Evolutionary conservation across 2,329 filamentous ascomycete genomes (phyloP).

Genomic region (Monilinia laxa): DNA sequence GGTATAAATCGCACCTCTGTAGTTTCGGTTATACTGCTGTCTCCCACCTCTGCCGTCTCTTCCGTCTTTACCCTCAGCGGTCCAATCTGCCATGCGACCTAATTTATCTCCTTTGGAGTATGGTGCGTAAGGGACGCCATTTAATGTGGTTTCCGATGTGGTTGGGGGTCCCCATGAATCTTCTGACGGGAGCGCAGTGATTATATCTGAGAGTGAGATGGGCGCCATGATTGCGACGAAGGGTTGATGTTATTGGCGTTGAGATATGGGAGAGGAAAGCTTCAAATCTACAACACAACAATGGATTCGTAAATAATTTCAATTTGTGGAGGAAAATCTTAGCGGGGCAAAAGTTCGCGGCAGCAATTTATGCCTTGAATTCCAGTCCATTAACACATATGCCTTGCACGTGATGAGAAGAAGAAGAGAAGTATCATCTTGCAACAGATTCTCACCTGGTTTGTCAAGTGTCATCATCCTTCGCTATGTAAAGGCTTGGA

Average conservation of each 20-base stretch:
- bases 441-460: neutral
- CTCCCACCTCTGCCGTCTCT: slow-evolving; percentile 71
- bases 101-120: slow-evolving; percentile 99
- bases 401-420: neutral
- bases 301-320: slow-evolving; percentile 30
- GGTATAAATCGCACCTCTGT: slow-evolving; percentile 67
- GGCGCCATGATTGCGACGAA: slow-evolving; percentile 48
- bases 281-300: slow-evolving; percentile 10
- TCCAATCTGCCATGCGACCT: slow-evolving; percentile 99
- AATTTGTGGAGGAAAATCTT: slow-evolving; percentile 31
- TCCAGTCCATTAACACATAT: neutral
- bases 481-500: neutral
- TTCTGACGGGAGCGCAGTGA: slow-evolving; percentile 69
- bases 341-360: slow-evolving; percentile 28
- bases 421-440: neutral
- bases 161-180: slow-evolving; percentile 86
- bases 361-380: neutral
- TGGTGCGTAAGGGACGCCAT: slow-evolving; percentile 94
- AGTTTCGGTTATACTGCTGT: slow-evolving; percentile 89
- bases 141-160: slow-evolving; percentile 81
- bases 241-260: slow-evolving; percentile 25
- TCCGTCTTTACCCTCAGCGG: slow-evolving; percentile 80
- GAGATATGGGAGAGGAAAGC: slow-evolving; percentile 14
- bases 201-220: slow-evolving; percentile 62
- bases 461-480: neutral